These are phyloP conservation scores for Camellia oleifera DNA, from an alignment of 179 eudicot species.

Conservation along the genomic window DNA sequence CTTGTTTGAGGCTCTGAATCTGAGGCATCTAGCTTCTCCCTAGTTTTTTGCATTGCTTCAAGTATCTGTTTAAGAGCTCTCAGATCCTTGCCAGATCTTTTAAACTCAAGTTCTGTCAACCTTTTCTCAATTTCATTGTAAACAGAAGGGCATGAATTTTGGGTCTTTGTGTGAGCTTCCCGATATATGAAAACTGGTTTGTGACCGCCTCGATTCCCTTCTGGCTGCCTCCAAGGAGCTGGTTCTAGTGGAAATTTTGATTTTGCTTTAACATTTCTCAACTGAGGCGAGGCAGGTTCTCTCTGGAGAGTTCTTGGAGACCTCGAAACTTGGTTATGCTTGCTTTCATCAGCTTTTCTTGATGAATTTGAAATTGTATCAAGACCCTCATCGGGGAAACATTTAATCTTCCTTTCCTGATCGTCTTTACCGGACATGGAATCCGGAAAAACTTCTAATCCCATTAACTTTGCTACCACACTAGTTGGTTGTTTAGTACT, in stretches of 20 bases:
- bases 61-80: constrained; percentile 62
- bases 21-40: constrained; percentile 35
- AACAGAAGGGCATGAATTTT: constrained; percentile 48
- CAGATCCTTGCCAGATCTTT: constrained; percentile 80
- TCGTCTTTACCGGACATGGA: constrained; percentile 24
- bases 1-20: constrained; percentile 33
- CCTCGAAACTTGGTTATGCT: constrained; percentile 40
- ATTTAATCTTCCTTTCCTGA: constrained; percentile 34
- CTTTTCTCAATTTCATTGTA: constrained; percentile 80
- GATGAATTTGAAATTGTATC: constrained; percentile 29
- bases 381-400: constrained; percentile 30
- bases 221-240: constrained; percentile 78
- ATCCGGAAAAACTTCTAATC: constrained; percentile 70
- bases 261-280: constrained; percentile 41
- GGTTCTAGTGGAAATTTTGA: constrained; percentile 61
- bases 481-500: constrained; percentile 53
- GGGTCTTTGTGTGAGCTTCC: constrained; percentile 27
- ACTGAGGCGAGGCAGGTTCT: constrained; percentile 52
- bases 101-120: constrained; percentile 72
- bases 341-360: constrained; percentile 37
- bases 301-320: constrained; percentile 54
- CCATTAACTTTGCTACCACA: constrained; percentile 92
- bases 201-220: constrained; percentile 44
- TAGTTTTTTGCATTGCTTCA: constrained; percentile 71
- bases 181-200: constrained; percentile 32